Evolutionary conservation across 2,329 filamentous ascomycete species (phyloP), one percentile per base, ranked within the genome.

Genomic region (Cytospora piceicola): DNA sequence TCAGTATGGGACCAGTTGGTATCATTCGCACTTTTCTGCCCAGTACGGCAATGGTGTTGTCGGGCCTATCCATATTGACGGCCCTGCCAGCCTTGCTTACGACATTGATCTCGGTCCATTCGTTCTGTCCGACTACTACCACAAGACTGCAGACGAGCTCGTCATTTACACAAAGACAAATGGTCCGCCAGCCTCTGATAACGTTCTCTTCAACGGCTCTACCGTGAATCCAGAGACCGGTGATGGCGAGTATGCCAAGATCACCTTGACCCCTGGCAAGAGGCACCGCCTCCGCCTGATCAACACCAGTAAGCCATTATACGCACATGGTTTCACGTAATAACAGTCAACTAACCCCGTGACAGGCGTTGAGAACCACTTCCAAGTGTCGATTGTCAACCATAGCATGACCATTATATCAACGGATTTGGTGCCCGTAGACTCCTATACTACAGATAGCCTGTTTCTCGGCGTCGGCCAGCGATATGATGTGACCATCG

Each of bases 81-180:
- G 81, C 0, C 82, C 82, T 1, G 78, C 80, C 4, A 78, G 78
- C 15, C 75, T 76, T 29, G 77, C 81, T 68, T 83, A 83, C 70
- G 83, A 86, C 61, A 74, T 80, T 56, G 84, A 86, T 69, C 76
- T 85, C 0, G 83, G 83, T 30, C 72, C 78, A 7, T 75, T 84
- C 20, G 77, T 81, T 4, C 73, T 87, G 29, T 80, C 77, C 5
- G 84, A 87, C 69, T 85, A 81, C 77, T 85, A 83, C 73, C 78
- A 80, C 64, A 42, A 60, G 12, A 70, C 71, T 15, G 76, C 76
- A 17, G 73, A 75, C 51, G 65, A 72, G 22, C 65, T 75, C 4
- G 71, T 73, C 14, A 42, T 67, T 30, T 60, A 66, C 55, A 74
- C 70, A 61, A 57, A 67, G 67, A 69, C 62, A 56, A 68, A 72